Conservation (phyloP, 192 early-diverging fungal species). For the Coemansia sp. region DNA sequence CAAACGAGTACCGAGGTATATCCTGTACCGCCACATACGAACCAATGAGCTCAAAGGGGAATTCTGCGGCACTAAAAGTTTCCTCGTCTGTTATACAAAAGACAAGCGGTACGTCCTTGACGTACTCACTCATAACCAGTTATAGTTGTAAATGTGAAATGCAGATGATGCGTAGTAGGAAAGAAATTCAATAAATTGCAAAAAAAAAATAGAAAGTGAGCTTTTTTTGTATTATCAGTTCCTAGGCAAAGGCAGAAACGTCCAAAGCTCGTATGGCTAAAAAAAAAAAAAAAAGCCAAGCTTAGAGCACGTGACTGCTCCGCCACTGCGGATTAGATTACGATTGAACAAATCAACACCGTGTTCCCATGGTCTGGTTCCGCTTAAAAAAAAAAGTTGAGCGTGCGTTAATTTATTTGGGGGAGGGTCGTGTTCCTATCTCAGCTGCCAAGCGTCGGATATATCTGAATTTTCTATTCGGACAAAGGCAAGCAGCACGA, state of each 20-base stretch:
- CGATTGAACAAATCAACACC: background rate
- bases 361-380: background rate
- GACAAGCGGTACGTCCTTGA: slow-evolving; percentile 34
- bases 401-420: background rate
- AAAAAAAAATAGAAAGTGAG: background rate
- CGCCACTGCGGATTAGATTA: background rate
- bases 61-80: slow-evolving; percentile 31
- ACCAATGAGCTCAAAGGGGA: slow-evolving; percentile 51
- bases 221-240: background rate
- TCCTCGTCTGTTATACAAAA: slow-evolving; percentile 44
- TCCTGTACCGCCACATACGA: slow-evolving; percentile 41
- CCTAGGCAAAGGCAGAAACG: background rate
- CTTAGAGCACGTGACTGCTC: background rate
- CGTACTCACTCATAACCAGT: slow-evolving; percentile 35
- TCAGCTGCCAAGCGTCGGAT: background rate
- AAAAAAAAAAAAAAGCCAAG: background rate
- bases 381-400: background rate
- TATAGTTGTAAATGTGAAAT: background rate
- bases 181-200: background rate
- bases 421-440: no score
- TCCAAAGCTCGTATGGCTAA: background rate
- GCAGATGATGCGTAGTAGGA: background rate
- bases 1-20: slow-evolving; percentile 46
- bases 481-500: background rate
- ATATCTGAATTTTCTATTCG: background rate